phyloP scores from a whole-genome alignment of 2,329 filamentous ascomycete genomes.

The Fusarium ambrosium region DNA sequence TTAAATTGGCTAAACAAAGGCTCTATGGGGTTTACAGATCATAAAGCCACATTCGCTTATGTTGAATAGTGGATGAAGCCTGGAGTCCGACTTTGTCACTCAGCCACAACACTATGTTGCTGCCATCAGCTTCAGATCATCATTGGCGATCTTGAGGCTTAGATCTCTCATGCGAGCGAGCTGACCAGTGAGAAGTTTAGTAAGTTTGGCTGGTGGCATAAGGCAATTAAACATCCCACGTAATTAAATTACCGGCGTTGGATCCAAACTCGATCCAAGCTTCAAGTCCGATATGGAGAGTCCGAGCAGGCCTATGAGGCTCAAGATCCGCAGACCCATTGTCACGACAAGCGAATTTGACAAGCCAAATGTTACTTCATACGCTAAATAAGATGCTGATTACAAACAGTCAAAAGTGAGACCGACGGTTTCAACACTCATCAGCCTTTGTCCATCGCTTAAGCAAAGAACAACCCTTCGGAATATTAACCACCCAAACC shows the following conservation, averaged over 20 bases:
- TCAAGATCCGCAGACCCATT: neutral
- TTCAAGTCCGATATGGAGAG: neutral
- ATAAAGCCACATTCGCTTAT: neutral
- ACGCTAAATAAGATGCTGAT: neutral
- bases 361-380: neutral
- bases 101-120: neutral
- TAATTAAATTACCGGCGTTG: neutral
- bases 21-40: neutral
- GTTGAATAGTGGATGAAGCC: neutral
- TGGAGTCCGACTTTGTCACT: neutral
- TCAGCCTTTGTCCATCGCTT: neutral
- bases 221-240: neutral
- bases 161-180: neutral
- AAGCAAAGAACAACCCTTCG: neutral
- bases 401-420: neutral
- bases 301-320: constrained; percentile 4
- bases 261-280: neutral
- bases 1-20: neutral
- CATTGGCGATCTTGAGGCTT: constrained; percentile 1
- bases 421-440: neutral
- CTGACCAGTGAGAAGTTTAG: neutral
- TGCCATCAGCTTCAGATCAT: neutral
- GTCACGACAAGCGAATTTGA: neutral
- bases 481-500: neutral
- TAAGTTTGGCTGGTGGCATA: neutral